Base-by-base conservation (phyloP, 1,284 basidiomycete genomes). In the Puccinia novopanici region DNA sequence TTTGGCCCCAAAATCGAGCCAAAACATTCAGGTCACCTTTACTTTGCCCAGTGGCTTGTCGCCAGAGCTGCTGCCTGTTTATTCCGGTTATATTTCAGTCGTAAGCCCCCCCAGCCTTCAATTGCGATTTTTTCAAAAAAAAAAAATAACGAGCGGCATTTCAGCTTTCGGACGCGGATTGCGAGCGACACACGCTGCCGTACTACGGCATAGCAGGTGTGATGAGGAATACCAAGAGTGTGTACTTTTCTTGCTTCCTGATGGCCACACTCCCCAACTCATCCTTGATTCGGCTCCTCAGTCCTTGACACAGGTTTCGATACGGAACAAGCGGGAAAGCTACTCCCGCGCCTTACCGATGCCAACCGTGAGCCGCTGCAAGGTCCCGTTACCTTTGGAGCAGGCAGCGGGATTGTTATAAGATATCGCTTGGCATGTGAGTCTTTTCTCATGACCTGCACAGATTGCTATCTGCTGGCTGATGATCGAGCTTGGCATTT, bases 91-190 rank as follows among this genome's bases (percentile, higher is more conserved):
- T 59, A 45, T 79, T 1, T 57, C 67, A 71, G n/a, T 79, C 17
- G 77, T 70, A 67, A 42, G 76, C 54, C 9, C 42, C 15, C 30
- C 70, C 40, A 10, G 15, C 9, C 19, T 45, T 57, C 9, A 6
- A n/a, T 55, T 65, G 13, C 19, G 17, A 65, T 50, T 15, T 50
- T 2, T 19, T 13, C 5, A 15, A 34, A 27, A 30, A 10, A 27
- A 45, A 24, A 34, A 50, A 13, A 9, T 2, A 9, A 73, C 40
- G 34, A 57, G n/a, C n/a, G 5, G 19, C 10, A 0, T 37, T 30
- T 27, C 48, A 78, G 76, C 57, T 79, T 13, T 71, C 77, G n/a
- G 77, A 71, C n/a, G 77, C 30, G n/a, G 77, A 79, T 12, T 79
- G 77, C 55, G 77, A 79, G 37, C 50, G 34, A n/a, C 77, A 79